Evolutionary conservation across 371 early-diverging fungal genomes (phyloP).

Genomic region (Mortierella sp.): DNA sequence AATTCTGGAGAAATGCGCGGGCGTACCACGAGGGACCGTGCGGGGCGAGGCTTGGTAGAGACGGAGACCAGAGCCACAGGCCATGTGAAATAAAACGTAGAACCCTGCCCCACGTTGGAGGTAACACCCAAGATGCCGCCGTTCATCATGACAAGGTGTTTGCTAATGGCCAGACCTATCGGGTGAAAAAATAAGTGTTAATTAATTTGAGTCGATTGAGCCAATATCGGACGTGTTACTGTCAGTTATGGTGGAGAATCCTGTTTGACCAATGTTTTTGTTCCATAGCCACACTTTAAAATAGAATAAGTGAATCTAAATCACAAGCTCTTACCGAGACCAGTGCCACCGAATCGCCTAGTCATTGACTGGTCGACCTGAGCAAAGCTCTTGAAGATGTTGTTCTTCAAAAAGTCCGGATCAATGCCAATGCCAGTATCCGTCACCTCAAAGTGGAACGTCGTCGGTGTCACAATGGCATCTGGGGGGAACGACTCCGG

Average conservation of each 20-base stretch:
- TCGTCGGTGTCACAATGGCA: slow-evolving; percentile 26
- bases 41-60: slow-evolving; percentile 1
- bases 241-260: background rate
- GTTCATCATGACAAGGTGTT: slow-evolving; percentile 60
- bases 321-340: slow-evolving; percentile 40
- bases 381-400: slow-evolving; percentile 62
- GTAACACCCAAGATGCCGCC: slow-evolving; percentile 56
- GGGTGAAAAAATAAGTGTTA: background rate
- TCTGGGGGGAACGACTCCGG: slow-evolving; percentile 30
- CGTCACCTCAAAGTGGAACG: slow-evolving; percentile 38
- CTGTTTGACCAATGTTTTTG: background rate
- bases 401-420: slow-evolving; percentile 51
- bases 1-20: slow-evolving; percentile 27
- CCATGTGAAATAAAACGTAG: slow-evolving; percentile 61
- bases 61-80: slow-evolving; percentile 24
- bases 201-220: background rate
- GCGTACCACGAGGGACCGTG: slow-evolving; percentile 5
- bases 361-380: slow-evolving; percentile 61
- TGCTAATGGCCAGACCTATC: slow-evolving; percentile 60
- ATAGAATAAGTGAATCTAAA: background rate
- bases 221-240: background rate
- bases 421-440: slow-evolving; percentile 60
- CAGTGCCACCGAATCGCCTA: slow-evolving; percentile 59
- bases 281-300: background rate
- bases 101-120: slow-evolving; percentile 58